Conservation (phyloP, 176 grass and related monocot genomes). For the Oryza nivara region DNA sequence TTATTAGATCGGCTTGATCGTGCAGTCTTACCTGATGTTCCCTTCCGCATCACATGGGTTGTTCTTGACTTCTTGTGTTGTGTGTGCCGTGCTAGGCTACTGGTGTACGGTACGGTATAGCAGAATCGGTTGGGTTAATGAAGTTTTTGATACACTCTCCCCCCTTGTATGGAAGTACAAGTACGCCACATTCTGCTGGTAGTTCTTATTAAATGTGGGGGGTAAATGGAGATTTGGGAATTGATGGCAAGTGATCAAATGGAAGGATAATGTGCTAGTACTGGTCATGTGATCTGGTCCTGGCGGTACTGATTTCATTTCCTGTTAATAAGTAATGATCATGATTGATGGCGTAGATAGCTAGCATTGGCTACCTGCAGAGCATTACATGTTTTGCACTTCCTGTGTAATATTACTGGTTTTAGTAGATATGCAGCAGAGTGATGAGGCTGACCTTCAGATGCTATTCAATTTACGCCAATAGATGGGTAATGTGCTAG, state of each 20-base stretch:
- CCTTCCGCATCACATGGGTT: slow-evolving; percentile 34
- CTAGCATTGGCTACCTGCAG: neutral
- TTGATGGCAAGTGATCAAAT: slow-evolving; percentile 29
- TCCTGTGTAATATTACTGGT: neutral
- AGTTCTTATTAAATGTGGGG: slow-evolving; percentile 18
- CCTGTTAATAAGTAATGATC: neutral
- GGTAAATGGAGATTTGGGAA: neutral
- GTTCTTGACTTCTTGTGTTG: slow-evolving; percentile 7
- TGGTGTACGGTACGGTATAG: neutral
- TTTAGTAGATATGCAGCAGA: neutral
- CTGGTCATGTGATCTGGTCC: slow-evolving; percentile 9
- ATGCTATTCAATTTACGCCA: too few species aligned
- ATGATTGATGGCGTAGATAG: neutral
- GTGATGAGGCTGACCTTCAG: neutral
- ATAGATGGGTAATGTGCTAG: neutral
- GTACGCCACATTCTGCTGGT: slow-evolving; percentile 9
- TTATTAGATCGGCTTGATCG: slow-evolving; percentile 20
- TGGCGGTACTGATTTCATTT: neutral
- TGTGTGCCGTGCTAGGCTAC: neutral
- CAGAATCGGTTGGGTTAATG: neutral
- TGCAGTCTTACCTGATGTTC: slow-evolving; percentile 12
- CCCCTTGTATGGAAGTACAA: neutral
- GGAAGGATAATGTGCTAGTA: neutral
- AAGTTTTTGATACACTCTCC: neutral
- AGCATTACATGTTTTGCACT: neutral